Conservation (phyloP, 108 stramenopile genomes). For the Aurantiochytrium sp. region DNA sequence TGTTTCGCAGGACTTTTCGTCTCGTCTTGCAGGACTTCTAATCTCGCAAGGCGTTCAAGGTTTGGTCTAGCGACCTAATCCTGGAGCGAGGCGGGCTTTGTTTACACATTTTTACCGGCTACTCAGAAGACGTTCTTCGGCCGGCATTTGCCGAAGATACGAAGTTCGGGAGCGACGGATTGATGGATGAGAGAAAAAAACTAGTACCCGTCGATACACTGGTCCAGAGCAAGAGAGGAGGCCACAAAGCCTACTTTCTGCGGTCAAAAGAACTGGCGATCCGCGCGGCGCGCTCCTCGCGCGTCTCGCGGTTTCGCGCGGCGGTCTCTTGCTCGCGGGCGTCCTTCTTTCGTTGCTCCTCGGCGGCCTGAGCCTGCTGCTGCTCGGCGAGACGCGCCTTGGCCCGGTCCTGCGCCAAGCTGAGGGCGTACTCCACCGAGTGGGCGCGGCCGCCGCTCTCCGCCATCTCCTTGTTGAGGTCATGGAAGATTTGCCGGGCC, state of each 20-base stretch:
- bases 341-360: not conserved
- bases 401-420: conserved; percentile 9
- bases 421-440: not conserved
- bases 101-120: no score
- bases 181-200: no score
- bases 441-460: not conserved
- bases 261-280: not conserved
- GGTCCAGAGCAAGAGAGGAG: not conserved
- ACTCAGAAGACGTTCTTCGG: no score
- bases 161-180: no score
- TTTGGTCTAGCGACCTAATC: no score
- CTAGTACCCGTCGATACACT: no score
- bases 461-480: not conserved
- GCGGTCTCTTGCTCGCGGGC: not conserved
- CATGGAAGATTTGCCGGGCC: not conserved
- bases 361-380: not conserved
- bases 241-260: not conserved
- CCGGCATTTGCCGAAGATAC: no score
- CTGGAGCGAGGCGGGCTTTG: no score
- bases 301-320: not conserved
- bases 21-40: no score
- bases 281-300: not conserved
- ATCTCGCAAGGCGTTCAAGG: no score
- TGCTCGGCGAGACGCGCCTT: not conserved
- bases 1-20: no score